Evolutionary conservation across 1,139 yeast genomes (phyloP), one percentile per base, ranked within the genome.

Genomic region (Yamadazyma songkhlaensis): DNA sequence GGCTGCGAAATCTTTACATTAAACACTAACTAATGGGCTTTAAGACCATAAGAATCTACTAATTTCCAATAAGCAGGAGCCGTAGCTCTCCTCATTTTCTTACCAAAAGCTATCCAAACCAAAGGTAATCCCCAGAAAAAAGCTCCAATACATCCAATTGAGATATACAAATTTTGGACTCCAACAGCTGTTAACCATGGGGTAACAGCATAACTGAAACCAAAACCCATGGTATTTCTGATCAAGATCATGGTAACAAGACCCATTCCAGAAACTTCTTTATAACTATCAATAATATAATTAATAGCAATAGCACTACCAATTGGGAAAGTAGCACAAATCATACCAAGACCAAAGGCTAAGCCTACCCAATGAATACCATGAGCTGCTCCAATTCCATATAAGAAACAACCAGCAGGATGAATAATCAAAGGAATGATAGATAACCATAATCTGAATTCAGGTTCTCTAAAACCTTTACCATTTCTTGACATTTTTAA

Each of bases 381-480:
- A 21, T 51, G 38, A 10, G 32, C 42, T 4, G 57, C 57, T 6
- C 58, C 58, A 24, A 53, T 52, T 10, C 58, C 57, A 43, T 52
- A 53, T 23, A 53, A 45, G 12, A 53, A 39, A 32, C 48, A 48
- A 3, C 52, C 53, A 37, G 44, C 44, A 4, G 51, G 51, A 22
- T 49, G 50, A n/a, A 48, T 29, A 2, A 60, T 38, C 35, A 55
- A 48, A 4, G 64, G 63, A 13, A 51, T 40, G 3, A 52, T 36
- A 53, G 59, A 55, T 15, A 59, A 51, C 55, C 57, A 58, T 20
- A 60, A 42, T 34, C 65, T 45, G 40, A 54, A 56, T 38, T 60
- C 66, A 0, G 65, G 62, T 31, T 60, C 65, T 31, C 58, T 43
- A 23, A 54, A 45, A 7, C 65, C 66, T 21, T 53, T 50, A 29